Percentiles rank a stretch among this genome's conserved stretches.
phyloP scores from a whole-genome alignment of 805 yeast species.

The Candida parachauliodes region DNA sequence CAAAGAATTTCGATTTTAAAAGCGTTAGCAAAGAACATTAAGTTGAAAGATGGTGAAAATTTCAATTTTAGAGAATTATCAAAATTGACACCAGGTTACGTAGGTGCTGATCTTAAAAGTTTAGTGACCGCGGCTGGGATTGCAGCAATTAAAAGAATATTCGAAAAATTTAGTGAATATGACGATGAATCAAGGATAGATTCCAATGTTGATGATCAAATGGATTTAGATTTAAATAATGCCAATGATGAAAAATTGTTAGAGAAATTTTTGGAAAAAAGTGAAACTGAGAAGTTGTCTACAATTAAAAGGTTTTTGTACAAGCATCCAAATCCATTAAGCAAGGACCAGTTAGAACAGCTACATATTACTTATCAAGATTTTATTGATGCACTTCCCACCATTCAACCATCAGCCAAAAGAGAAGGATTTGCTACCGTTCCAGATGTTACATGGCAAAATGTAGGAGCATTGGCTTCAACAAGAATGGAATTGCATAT shows the following conservation, averaged over 20 bases:
- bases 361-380: conserved; percentile 75
- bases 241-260: conserved; percentile 12
- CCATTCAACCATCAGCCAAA: conserved; percentile 94
- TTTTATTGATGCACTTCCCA: conserved; percentile 80
- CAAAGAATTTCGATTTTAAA: conserved; percentile 73
- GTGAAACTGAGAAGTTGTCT: conserved; percentile 42
- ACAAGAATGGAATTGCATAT: conserved; percentile 88
- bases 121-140: conserved; percentile 94
- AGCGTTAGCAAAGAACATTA: conserved; percentile 66
- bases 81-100: conserved; percentile 93
- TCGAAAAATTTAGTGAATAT: conserved; percentile 50
- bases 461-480: conserved; percentile 82
- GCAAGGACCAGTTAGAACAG: conserved; percentile 70
- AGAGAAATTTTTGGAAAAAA: conserved; percentile 29
- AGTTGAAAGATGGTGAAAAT: conserved; percentile 53
- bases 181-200: conserved; percentile 21
- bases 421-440: conserved; percentile 98
- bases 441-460: conserved; percentile 95
- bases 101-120: conserved; percentile 95
- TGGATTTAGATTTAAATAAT: conserved; percentile 29
- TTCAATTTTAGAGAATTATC: conserved; percentile 75
- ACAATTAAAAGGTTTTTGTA: conserved; percentile 70
- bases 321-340: conserved; percentile 76
- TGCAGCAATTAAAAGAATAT: conserved; percentile 88
- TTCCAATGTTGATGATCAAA: conserved; percentile 16